Conservation (phyloP, 345 rosid genomes). For the Erysimum cheiranthoides region DNA sequence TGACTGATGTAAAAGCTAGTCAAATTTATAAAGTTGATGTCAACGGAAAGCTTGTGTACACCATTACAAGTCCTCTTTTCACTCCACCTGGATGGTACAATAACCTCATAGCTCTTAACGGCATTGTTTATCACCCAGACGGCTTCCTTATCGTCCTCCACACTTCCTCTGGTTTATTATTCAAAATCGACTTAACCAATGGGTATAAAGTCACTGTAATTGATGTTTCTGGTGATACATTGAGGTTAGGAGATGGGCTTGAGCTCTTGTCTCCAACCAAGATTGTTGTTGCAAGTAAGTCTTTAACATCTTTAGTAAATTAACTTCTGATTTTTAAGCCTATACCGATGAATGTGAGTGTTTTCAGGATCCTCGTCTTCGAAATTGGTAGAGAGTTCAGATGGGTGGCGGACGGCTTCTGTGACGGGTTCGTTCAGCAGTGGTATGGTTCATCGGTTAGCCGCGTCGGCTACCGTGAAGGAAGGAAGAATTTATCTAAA, state of each 20-base stretch:
- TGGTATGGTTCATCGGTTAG: slow-evolving; percentile 78
- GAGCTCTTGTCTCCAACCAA: slow-evolving; percentile 70
- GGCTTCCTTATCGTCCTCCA: no score
- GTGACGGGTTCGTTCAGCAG: slow-evolving; percentile 60
- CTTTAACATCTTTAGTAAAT: background rate
- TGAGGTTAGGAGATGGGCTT: slow-evolving; percentile 75
- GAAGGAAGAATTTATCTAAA: slow-evolving; percentile 79
- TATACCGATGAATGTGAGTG: background rate
- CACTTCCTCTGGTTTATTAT: no score
- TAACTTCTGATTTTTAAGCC: background rate
- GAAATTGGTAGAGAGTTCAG: slow-evolving; percentile 75
- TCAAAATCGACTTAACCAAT: no score
- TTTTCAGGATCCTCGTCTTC: slow-evolving; percentile 61
- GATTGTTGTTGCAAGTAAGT: slow-evolving; percentile 71
- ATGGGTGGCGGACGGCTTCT: slow-evolving; percentile 83
- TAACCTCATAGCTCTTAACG: background rate
- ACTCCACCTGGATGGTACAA: slow-evolving; percentile 71
- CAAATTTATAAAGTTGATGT: slow-evolving; percentile 81
- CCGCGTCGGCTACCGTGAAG: slow-evolving; percentile 83
- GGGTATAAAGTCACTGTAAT: slow-evolving; percentile 49
- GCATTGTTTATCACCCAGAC: no score
- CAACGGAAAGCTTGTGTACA: slow-evolving; percentile 61
- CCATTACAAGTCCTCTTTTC: slow-evolving; percentile 66
- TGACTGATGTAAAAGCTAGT: slow-evolving; percentile 67
- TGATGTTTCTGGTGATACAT: slow-evolving; percentile 59